Evolutionary conservation across 2,329 filamentous ascomycete species (phyloP).

Genomic region (Stagonosporopsis cucurbitacearum): DNA sequence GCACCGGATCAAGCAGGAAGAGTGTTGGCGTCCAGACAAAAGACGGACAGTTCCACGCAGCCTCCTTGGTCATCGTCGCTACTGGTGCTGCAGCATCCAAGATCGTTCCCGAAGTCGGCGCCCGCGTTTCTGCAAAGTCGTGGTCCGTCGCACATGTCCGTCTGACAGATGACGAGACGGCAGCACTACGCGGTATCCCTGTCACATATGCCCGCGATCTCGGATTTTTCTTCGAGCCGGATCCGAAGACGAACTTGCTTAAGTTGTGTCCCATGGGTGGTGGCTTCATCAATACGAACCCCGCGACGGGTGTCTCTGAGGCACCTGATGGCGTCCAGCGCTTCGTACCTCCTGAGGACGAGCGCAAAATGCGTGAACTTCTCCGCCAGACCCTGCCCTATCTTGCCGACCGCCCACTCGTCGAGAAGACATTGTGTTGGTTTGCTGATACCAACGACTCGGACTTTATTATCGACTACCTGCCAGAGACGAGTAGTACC

Average conservation of each 20-base stretch:
- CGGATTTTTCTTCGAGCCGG: constrained; percentile 71
- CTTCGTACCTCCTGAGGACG: constrained; percentile 62
- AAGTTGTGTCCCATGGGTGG: constrained; percentile 67
- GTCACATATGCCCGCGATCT: constrained; percentile 67
- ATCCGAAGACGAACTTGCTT: constrained; percentile 62
- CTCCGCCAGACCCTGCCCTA: constrained; percentile 60
- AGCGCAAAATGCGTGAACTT: constrained; percentile 59
- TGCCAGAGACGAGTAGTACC: constrained; percentile 56
- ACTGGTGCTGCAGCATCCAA: constrained; percentile 58
- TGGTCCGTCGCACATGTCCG: constrained; percentile 68
- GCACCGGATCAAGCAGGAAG: constrained; percentile 27
- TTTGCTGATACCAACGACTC: constrained; percentile 67
- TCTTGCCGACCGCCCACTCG: constrained; percentile 62
- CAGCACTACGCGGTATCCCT: constrained; percentile 63
- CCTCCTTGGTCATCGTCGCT: constrained; percentile 57
- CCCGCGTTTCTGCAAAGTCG: constrained; percentile 61
- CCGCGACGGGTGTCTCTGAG: constrained; percentile 49
- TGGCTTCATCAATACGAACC: constrained; percentile 62
- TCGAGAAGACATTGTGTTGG: constrained; percentile 67
- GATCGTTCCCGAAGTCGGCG: constrained; percentile 58
- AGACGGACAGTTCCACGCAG: constrained; percentile 48
- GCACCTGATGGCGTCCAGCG: constrained; percentile 48
- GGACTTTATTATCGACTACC: constrained; percentile 66
- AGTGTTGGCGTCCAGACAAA: constrained; percentile 48
- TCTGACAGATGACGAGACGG: constrained; percentile 62